Conservation (phyloP, 306 rosid species). For the Hippophae gyantsensis region DNA sequence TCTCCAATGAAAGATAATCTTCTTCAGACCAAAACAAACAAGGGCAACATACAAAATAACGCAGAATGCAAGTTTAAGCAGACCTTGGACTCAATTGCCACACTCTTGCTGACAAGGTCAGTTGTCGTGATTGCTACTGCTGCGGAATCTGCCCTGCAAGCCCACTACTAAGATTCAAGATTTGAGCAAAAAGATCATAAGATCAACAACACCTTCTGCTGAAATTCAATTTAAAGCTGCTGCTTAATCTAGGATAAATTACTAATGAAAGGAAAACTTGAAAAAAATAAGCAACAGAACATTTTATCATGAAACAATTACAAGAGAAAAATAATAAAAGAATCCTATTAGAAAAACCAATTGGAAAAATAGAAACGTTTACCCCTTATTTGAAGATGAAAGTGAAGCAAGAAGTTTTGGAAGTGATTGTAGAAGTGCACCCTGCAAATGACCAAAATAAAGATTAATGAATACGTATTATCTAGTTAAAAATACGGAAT, state of each 20-base stretch:
- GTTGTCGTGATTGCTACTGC: constrained; percentile 96
- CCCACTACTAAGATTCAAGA: constrained; percentile 31
- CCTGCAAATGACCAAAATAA: constrained; percentile 42
- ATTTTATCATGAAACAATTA: constrained; percentile 1
- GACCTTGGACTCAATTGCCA: constrained; percentile 83
- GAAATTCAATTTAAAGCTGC: background rate
- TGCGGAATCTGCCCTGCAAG: constrained; percentile 77
- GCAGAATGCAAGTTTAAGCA: constrained; percentile 14
- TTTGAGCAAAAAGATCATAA: background rate
- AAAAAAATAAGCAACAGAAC: constrained; percentile 2
- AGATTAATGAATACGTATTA: background rate
- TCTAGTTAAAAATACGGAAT: too few relatives aligned
- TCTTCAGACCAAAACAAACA: background rate
- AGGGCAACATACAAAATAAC: background rate
- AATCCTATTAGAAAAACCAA: background rate
- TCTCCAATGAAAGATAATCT: too few relatives aligned
- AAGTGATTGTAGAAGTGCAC: constrained; percentile 63
- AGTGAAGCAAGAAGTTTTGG: constrained; percentile 56
- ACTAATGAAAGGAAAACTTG: constrained; percentile 1
- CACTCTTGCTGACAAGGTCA: constrained; percentile 92
- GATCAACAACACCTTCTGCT: background rate
- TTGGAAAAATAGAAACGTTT: constrained; percentile 17
- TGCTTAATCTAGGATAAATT: background rate
- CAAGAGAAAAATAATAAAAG: background rate
- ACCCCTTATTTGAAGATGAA: constrained; percentile 63